Percentiles rank a stretch among this genome's conserved stretches.
Conservation (phyloP, 2,329 filamentous ascomycete species). For the Fusarium globosum region DNA sequence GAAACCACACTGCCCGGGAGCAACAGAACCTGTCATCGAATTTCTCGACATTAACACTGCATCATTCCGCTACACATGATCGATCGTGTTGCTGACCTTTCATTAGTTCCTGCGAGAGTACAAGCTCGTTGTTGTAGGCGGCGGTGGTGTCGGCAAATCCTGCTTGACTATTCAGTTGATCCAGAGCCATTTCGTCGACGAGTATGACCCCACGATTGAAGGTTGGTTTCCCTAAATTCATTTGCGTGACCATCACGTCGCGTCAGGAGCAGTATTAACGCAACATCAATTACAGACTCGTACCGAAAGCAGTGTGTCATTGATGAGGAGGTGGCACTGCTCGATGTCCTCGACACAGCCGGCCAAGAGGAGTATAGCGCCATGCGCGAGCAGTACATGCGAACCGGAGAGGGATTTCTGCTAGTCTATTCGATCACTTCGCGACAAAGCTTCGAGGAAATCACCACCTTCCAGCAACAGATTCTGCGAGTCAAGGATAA, state of each 20-base stretch:
- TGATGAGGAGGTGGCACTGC: slow-evolving; percentile 95
- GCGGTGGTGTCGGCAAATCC: slow-evolving; percentile 98
- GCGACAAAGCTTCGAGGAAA: slow-evolving; percentile 97
- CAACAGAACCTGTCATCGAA: background rate
- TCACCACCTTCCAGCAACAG: slow-evolving; percentile 98
- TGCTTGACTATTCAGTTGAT: slow-evolving; percentile 98
- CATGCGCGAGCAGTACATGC: slow-evolving; percentile 99
- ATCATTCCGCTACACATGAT: background rate
- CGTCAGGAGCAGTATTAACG: slow-evolving; percentile 34
- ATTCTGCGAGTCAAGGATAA: slow-evolving; percentile 99
- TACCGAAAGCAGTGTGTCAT: slow-evolving; percentile 99
- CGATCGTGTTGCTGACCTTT: slow-evolving; percentile 31
- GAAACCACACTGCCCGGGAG: background rate
- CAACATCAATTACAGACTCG: slow-evolving; percentile 73
- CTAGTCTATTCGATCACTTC: slow-evolving; percentile 99
- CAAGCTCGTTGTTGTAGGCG: slow-evolving; percentile 96
- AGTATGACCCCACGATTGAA: slow-evolving; percentile 99
- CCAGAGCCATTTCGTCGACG: slow-evolving; percentile 97
- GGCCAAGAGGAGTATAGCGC: slow-evolving; percentile 99
- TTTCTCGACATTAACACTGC: background rate
- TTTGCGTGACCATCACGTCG: background rate
- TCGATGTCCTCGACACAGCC: slow-evolving; percentile 97
- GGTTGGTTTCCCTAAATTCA: slow-evolving; percentile 64
- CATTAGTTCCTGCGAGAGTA: slow-evolving; percentile 86
- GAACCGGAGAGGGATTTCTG: slow-evolving; percentile 96